Evolutionary conservation across 345 rosid species (phyloP).

Genomic region (Brassica incana): DNA sequence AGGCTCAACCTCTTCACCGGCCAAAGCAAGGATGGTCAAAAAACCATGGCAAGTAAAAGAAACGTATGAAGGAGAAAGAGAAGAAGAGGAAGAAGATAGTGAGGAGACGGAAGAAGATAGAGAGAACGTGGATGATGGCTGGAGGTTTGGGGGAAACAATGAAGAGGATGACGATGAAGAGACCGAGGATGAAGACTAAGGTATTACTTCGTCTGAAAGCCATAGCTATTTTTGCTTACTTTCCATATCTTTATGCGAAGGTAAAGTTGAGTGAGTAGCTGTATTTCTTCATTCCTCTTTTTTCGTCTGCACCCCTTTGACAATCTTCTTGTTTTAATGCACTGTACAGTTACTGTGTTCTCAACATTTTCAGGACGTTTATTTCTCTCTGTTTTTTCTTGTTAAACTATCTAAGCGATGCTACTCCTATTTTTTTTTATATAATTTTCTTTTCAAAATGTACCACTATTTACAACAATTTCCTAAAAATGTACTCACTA

Average conservation of each 20-base stretch:
- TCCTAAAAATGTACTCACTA: too few relatives aligned
- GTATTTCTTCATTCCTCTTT: neutral
- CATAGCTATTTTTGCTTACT: neutral
- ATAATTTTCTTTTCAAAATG: too few relatives aligned
- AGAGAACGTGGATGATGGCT: conserved; percentile 80
- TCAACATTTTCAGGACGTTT: neutral
- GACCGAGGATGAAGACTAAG: conserved; percentile 86
- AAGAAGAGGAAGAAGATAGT: conserved; percentile 78
- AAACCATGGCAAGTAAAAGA: conserved; percentile 70
- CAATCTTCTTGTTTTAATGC: neutral
- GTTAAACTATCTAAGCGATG: neutral
- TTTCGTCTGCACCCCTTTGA: neutral
- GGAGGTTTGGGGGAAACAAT: conserved; percentile 68
- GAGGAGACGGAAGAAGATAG: conserved; percentile 93
- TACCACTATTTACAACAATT: too few relatives aligned
- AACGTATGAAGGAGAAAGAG: conserved; percentile 62
- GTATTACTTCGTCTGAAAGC: neutral
- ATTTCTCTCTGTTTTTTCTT: neutral
- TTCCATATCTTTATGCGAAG: conserved; percentile 4
- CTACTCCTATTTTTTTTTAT: too few relatives aligned
- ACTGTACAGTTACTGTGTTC: conserved; percentile 3
- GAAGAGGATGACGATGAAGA: conserved; percentile 87
- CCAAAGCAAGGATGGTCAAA: conserved; percentile 46
- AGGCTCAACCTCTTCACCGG: conserved; percentile 61
- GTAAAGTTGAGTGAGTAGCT: neutral